Evolutionary conservation across 345 rosid genomes (phyloP), one percentile per base, ranked within the genome.

Genomic region (Citrus australasica): DNA sequence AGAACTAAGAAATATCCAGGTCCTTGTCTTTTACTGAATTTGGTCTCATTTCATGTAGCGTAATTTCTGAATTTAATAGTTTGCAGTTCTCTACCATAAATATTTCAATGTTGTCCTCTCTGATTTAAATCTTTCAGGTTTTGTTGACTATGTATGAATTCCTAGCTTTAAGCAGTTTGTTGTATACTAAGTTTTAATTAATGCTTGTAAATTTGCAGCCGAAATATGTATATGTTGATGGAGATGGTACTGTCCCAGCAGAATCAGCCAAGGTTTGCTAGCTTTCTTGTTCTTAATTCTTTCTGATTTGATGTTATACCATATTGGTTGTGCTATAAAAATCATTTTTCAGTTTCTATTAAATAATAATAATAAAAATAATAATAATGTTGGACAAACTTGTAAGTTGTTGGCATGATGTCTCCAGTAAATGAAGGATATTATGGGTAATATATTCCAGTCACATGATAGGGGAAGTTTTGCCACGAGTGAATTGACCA

Each of bases 231-330:
- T 93, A 90, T 40, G 90, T 93, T 65, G 97, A 95, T 74, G 98
- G 99, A 33, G 99, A 93, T 82, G 99, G 99, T 67, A 95, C 99
- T 78, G 99, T 95, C 82, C 98, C 99, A 7, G 79, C 86, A 14
- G 95, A 95, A 84, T 93, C 99, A 69, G 90, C 98, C 55, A 91
- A 85, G 97, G 99, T 95, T 82, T 80, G 89, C 73, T 76, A 55
- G 24, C 68, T 46, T 58, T 63, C 19, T 16, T 11, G 59, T 71
- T 24, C 59, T 14, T 8, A 4, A 32, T 55, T 42, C 53, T 51
- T 69, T 28, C 30, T 60, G 62, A 66, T 66, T 14, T 67, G 69
- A 27, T 42, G 38, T 13, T 17, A 24, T 33, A 9, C 51, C 51
- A 46, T 46, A 13, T 46, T 13, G 51, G 51, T 46, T 46, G 17